Evolutionary conservation across 805 yeast species (phyloP).

Genomic region (Blastobotrys terrestris): DNA sequence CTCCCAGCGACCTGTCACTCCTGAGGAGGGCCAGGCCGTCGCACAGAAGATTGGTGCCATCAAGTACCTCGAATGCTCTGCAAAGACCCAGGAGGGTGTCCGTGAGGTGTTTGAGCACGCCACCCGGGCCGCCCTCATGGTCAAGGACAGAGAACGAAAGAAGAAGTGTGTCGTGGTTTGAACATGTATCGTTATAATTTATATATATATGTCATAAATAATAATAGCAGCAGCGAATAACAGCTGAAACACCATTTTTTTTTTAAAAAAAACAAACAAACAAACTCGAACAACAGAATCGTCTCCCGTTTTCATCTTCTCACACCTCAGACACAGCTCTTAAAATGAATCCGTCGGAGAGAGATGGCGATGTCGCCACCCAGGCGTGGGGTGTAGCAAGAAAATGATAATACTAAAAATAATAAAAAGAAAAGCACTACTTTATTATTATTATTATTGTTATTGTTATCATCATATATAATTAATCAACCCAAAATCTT

Average conservation of each 20-base stretch:
- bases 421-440: background rate
- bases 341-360: no score
- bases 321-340: no score
- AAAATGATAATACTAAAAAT: background rate
- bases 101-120: constrained; percentile 91
- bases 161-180: constrained; percentile 69
- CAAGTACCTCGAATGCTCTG: constrained; percentile 86
- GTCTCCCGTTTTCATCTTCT: no score
- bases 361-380: no score
- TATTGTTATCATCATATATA: no score
- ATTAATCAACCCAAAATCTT: constrained; percentile 50
- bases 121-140: constrained; percentile 79
- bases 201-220: background rate
- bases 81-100: constrained; percentile 85
- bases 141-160: constrained; percentile 46
- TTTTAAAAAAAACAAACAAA: background rate
- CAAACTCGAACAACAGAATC: no score
- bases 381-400: background rate
- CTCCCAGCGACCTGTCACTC: constrained; percentile 73
- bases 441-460: constrained; percentile 21
- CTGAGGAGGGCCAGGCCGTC: constrained; percentile 78
- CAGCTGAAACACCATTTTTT: background rate
- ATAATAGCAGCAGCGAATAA: background rate
- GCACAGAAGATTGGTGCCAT: constrained; percentile 87
- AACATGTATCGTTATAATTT: constrained; percentile 11